A percentile compares a stretch with the other conserved stretches of the same genome.
These are phyloP conservation scores for Kwoniella sp. DNA, from an alignment of 768 basidiomycete genomes.

Conservation along the genomic window DNA sequence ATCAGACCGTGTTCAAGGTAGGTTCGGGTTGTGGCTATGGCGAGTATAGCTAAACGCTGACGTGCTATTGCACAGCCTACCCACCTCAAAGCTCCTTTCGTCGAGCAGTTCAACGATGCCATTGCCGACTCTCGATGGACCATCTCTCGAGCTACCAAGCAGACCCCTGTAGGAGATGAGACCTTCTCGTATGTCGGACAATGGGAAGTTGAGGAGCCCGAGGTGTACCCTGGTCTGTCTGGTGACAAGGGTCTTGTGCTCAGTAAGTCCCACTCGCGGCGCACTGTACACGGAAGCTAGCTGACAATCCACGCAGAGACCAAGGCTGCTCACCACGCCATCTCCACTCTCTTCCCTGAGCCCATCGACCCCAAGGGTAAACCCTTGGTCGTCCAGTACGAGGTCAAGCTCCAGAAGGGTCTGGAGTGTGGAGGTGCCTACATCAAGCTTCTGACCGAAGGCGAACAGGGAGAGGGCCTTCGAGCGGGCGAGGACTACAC, in stretches of 20 bases:
- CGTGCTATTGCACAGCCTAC: constrained; percentile 58
- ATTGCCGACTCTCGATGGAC: constrained; percentile 86
- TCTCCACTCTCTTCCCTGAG: constrained; percentile 80
- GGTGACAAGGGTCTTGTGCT: constrained; percentile 84
- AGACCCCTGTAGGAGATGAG: constrained; percentile 91
- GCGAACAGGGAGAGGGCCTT: constrained; percentile 40
- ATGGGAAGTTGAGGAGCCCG: constrained; percentile 90
- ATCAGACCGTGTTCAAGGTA: constrained; percentile 37
- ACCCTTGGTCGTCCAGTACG: constrained; percentile 93
- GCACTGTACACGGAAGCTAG: not conserved
- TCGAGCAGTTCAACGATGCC: constrained; percentile 93
- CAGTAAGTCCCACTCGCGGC: constrained; percentile 45
- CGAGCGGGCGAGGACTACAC: constrained; percentile 50
- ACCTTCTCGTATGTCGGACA: constrained; percentile 96
- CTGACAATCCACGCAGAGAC: constrained; percentile 54
- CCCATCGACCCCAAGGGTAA: constrained; percentile 72
- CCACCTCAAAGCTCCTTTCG: constrained; percentile 74
- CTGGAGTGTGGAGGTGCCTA: constrained; percentile 99
- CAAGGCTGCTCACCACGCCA: constrained; percentile 97
- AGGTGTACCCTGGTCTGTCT: constrained; percentile 63
- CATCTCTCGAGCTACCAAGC: constrained; percentile 94
- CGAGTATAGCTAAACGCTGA: not conserved
- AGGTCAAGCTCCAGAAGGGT: constrained; percentile 98
- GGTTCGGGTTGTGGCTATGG: not conserved
- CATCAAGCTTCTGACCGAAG: constrained; percentile 73